Evolutionary conservation across 208 protist genomes (phyloP).

Genomic region (Lotmaria passim): DNA sequence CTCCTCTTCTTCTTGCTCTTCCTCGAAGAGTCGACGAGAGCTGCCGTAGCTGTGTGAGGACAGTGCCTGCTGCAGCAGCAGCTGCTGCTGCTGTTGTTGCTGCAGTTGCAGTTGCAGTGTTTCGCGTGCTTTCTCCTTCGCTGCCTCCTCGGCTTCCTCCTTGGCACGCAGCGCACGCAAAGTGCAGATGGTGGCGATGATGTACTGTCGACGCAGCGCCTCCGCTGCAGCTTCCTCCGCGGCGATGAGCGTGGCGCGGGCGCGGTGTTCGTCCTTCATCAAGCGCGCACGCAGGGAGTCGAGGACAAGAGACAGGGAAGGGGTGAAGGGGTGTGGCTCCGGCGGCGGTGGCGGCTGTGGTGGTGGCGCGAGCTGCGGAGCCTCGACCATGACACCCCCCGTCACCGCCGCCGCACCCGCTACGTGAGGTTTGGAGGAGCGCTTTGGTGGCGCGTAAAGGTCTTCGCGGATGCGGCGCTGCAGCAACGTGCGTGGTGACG

Average conservation of each 20-base stretch:
- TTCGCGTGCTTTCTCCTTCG: not conserved
- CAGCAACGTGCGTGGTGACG: slow-evolving; percentile 13
- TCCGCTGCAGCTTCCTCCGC: slow-evolving; percentile 4
- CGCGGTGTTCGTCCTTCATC: slow-evolving; percentile 5
- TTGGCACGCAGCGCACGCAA: slow-evolving; percentile 8
- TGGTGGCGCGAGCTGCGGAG: not conserved
- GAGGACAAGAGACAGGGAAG: slow-evolving; percentile 18
- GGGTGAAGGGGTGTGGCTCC: slow-evolving; percentile 26
- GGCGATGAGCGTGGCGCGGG: not conserved
- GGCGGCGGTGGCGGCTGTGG: not conserved
- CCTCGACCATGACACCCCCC: not conserved
- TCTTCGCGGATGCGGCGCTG: slow-evolving; percentile 31
- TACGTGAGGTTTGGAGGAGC: not conserved
- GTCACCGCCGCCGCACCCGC: not conserved
- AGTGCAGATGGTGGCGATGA: slow-evolving; percentile 19
- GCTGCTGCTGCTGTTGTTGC: not conserved
- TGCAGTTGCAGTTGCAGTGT: too few relatives aligned
- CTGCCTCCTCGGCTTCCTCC: slow-evolving; percentile 1
- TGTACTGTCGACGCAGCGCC: slow-evolving; percentile 21
- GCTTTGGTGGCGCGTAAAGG: slow-evolving; percentile 34
- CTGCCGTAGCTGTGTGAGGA: slow-evolving; percentile 9
- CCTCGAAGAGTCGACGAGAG: not conserved
- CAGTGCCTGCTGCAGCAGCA: not conserved
- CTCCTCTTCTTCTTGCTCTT: too few relatives aligned
- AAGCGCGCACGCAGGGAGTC: slow-evolving; percentile 4